phyloP scores from a whole-genome alignment of 2,329 filamentous ascomycete genomes.

The Cryphonectria nitschkei region DNA sequence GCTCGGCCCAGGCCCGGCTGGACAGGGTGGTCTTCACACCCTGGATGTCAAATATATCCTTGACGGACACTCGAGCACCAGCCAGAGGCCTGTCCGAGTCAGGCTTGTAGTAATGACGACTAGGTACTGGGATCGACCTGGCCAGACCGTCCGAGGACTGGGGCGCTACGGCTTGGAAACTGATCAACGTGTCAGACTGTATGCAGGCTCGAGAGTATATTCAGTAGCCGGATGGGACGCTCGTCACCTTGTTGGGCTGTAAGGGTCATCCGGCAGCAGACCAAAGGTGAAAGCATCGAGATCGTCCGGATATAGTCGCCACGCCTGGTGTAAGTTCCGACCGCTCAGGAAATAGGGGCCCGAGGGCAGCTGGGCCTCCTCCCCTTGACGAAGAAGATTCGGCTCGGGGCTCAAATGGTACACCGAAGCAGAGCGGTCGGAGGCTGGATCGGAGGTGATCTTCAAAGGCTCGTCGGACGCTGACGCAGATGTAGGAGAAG shows the following conservation, averaged over 20 bases:
- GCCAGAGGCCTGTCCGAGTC: conserved; percentile 39
- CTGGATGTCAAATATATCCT: conserved; percentile 40
- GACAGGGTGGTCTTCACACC: conserved; percentile 61
- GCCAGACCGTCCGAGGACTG: conserved; percentile 35
- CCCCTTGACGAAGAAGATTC: neutral
- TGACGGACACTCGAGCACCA: conserved; percentile 42
- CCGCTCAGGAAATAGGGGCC: conserved; percentile 48
- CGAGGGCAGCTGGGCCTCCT: conserved; percentile 38
- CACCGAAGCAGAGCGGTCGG: conserved; percentile 10
- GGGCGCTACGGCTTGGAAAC: conserved; percentile 38
- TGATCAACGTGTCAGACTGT: conserved; percentile 25
- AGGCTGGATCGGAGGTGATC: neutral
- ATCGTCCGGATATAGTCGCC: conserved; percentile 45
- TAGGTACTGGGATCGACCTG: conserved; percentile 31
- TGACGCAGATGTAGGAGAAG: conserved; percentile 29
- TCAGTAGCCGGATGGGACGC: neutral
- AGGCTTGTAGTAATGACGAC: conserved; percentile 23
- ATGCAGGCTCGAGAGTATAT: neutral
- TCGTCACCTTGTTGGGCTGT: conserved; percentile 24
- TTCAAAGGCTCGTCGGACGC: conserved; percentile 8
- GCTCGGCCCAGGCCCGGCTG: conserved; percentile 59
- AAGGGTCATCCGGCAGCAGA: conserved; percentile 41
- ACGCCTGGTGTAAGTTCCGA: conserved; percentile 46
- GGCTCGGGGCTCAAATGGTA: conserved; percentile 13
- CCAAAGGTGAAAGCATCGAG: conserved; percentile 43